A percentile compares a stretch with the other conserved stretches of the same genome.
Conservation (phyloP, 2,329 filamentous ascomycete genomes). For the Fusarium protoensiforme region DNA sequence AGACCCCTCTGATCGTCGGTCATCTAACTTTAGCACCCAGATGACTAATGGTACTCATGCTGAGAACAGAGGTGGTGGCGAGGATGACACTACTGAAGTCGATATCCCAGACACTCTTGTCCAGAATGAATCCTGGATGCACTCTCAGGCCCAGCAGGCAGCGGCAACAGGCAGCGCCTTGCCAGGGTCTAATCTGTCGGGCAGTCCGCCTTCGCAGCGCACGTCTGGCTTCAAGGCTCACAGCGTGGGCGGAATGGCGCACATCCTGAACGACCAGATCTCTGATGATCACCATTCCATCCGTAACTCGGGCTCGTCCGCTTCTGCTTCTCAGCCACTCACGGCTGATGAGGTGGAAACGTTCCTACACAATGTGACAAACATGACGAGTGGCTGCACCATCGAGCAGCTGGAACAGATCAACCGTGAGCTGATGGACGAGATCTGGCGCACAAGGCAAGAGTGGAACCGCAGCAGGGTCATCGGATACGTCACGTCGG, state of each 20-base stretch:
- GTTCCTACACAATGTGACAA: conserved; percentile 72
- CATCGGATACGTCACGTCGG: conserved; percentile 67
- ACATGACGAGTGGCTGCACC: conserved; percentile 78
- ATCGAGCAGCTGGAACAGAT: conserved; percentile 97
- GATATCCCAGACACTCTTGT: conserved; percentile 67
- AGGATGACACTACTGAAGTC: conserved; percentile 48
- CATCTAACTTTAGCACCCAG: conserved; percentile 76
- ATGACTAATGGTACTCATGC: conserved; percentile 73
- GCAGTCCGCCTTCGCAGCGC: conserved; percentile 51
- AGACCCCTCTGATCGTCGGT: conserved; percentile 72
- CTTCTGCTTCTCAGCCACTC: conserved; percentile 59
- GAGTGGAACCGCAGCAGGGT: conserved; percentile 89
- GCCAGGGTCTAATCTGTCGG: conserved; percentile 39
- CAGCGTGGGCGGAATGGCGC: conserved; percentile 42
- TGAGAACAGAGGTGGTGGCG: conserved; percentile 53
- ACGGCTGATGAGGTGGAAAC: conserved; percentile 63
- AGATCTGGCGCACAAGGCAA: conserved; percentile 81
- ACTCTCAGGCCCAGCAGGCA: conserved; percentile 68
- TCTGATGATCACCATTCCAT: conserved; percentile 48
- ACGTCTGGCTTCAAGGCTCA: conserved; percentile 48
- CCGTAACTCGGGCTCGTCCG: conserved; percentile 49
- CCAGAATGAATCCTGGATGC: conserved; percentile 65
- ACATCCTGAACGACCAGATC: conserved; percentile 54
- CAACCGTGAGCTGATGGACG: conserved; percentile 89
- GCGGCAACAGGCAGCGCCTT: conserved; percentile 54